A percentile compares a stretch with the other conserved stretches of the same genome.
phyloP scores from a whole-genome alignment of 768 basidiomycete species.

The Suillus paluster region DNA sequence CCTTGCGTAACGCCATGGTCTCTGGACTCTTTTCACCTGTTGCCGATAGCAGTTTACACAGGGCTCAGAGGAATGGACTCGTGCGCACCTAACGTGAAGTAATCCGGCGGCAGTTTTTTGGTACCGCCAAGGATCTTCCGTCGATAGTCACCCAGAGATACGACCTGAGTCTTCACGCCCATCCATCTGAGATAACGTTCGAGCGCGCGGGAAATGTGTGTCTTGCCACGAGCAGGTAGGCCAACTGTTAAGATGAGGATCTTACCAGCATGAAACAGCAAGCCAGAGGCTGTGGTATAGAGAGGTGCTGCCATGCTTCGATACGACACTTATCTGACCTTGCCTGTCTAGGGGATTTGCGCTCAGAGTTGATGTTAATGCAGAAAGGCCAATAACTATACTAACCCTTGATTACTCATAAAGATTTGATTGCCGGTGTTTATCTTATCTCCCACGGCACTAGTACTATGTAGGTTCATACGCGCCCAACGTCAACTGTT shows the following conservation, averaged over 20 bases:
- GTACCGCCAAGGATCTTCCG: slow-evolving; percentile 88
- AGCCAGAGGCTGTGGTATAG: slow-evolving; percentile 88
- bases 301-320: slow-evolving; percentile 86
- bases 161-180: slow-evolving; percentile 94
- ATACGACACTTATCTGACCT: not conserved
- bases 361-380: not conserved
- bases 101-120: slow-evolving; percentile 87
- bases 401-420: no score
- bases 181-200: slow-evolving; percentile 99
- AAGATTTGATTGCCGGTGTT: no score
- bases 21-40: slow-evolving; percentile 79
- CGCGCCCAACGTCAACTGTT: no score
- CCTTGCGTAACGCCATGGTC: slow-evolving; percentile 76
- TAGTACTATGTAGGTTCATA: no score
- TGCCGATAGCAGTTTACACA: slow-evolving; percentile 5
- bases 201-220: slow-evolving; percentile 92
- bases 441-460: slow-evolving; percentile 8
- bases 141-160: slow-evolving; percentile 94
- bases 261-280: slow-evolving; percentile 92
- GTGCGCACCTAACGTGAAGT: slow-evolving; percentile 78
- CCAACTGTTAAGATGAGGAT: slow-evolving; percentile 93
- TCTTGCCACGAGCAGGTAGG: slow-evolving; percentile 93
- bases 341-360: not conserved
- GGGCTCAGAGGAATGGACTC: not conserved
- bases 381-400: not conserved